phyloP scores from a whole-genome alignment of 73 alveolate species.

The Stentor coeruleus region DNA sequence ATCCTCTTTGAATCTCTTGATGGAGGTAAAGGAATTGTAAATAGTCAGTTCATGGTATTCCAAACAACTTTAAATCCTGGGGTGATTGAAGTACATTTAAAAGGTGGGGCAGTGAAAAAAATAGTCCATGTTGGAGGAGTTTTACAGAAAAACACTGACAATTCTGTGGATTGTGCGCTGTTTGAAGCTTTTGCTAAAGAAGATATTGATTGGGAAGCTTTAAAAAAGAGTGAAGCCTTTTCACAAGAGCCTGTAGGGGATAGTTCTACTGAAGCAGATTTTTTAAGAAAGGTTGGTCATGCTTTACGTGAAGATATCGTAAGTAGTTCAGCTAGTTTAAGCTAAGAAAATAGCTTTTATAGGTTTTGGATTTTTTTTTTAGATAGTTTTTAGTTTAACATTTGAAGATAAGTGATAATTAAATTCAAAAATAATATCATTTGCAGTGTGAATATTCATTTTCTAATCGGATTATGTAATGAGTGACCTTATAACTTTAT shows the following conservation, averaged over 20 bases:
- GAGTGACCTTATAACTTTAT: no score
- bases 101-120: neutral
- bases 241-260: conserved; percentile 11
- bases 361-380: no score
- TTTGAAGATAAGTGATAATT: no score
- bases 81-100: neutral
- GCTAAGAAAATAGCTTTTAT: no score
- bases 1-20: neutral
- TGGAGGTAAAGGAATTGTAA: conserved; percentile 14
- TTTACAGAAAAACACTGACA: conserved; percentile 17
- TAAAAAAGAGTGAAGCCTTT: conserved; percentile 19
- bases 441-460: no score
- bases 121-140: conserved; percentile 1
- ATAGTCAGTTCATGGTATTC: neutral
- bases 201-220: conserved; percentile 22
- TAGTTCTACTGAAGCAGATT: neutral
- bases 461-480: no score
- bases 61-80: conserved; percentile 16
- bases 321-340: neutral
- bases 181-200: conserved; percentile 23
- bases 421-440: no score
- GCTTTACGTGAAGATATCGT: neutral
- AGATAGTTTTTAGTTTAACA: no score
- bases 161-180: conserved; percentile 15
- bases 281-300: neutral